Evolutionary conservation across 2,329 filamentous ascomycete genomes (phyloP).

Genomic region (Sphaceloma murrayae): DNA sequence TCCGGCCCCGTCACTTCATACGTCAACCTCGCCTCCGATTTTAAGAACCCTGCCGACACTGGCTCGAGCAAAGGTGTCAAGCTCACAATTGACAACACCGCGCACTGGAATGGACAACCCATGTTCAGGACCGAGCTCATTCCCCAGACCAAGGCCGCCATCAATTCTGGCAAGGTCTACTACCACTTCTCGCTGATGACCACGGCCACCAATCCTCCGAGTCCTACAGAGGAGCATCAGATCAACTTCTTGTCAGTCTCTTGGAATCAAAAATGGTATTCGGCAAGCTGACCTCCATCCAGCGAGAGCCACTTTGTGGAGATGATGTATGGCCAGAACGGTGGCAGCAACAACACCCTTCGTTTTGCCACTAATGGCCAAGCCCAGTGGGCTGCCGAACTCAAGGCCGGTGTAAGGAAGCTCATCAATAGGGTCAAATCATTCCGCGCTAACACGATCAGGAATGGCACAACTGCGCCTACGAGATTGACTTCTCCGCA

Average conservation of each 20-base stretch:
- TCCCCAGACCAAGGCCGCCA: conserved; percentile 56
- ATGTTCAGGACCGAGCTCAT: conserved; percentile 69
- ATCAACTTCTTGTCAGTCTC: conserved; percentile 40
- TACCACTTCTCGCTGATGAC: conserved; percentile 64
- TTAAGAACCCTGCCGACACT: conserved; percentile 57
- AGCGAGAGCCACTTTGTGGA: conserved; percentile 65
- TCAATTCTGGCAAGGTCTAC: conserved; percentile 57
- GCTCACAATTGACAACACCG: conserved; percentile 54
- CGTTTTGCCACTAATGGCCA: conserved; percentile 55
- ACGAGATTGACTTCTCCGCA: conserved; percentile 59
- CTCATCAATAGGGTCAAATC: no score
- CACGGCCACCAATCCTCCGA: conserved; percentile 50
- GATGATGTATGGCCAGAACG: conserved; percentile 55
- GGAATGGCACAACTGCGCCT: conserved; percentile 67
- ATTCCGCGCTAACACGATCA: no score
- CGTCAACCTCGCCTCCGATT: conserved; percentile 50
- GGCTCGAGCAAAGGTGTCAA: conserved; percentile 55
- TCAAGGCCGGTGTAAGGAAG: conserved; percentile 39
- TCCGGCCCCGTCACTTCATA: conserved; percentile 47
- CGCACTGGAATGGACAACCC: conserved; percentile 62
- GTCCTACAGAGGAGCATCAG: conserved; percentile 57
- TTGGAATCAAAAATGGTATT: neutral
- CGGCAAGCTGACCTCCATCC: neutral
- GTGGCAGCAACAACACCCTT: conserved; percentile 45
- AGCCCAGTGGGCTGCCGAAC: conserved; percentile 53